Percentiles rank a stretch among this genome's conserved stretches.
Conservation (phyloP, 2,329 filamentous ascomycete genomes). For the Neopestalotiopsis sp. region DNA sequence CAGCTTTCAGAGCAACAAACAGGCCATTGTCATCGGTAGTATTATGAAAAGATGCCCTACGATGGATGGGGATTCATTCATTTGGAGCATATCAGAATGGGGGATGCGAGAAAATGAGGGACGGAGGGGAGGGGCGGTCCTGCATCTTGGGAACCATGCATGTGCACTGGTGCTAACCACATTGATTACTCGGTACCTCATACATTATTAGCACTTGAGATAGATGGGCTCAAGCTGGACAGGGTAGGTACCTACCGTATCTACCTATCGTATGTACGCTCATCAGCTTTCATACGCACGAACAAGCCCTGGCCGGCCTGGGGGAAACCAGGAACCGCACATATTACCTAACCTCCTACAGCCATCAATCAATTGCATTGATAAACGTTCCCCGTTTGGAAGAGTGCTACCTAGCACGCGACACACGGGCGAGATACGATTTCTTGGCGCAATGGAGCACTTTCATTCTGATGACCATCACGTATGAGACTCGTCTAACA, state of each 20-base stretch:
- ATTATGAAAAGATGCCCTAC: background rate
- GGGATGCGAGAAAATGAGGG: background rate
- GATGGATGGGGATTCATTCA: background rate
- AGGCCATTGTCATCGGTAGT: background rate
- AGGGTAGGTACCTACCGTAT: background rate
- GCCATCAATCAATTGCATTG: background rate
- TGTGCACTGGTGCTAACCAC: background rate
- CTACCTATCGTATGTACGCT: background rate
- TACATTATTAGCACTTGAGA: background rate
- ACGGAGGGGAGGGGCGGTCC: background rate
- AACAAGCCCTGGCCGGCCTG: too few relatives aligned
- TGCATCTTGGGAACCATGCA: background rate
- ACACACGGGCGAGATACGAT: background rate
- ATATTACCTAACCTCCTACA: background rate
- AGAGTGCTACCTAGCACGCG: background rate
- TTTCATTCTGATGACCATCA: too few relatives aligned
- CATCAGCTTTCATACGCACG: too few relatives aligned
- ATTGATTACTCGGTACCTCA: background rate
- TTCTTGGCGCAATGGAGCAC: too few relatives aligned
- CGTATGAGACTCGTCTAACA: too few relatives aligned
- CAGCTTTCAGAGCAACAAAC: background rate
- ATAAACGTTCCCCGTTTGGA: background rate
- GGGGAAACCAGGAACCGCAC: background rate
- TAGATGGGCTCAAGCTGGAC: background rate
- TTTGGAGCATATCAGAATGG: background rate